Conservation (phyloP, 495 filamentous ascomycete genomes). For the Podospora anserina region DNA sequence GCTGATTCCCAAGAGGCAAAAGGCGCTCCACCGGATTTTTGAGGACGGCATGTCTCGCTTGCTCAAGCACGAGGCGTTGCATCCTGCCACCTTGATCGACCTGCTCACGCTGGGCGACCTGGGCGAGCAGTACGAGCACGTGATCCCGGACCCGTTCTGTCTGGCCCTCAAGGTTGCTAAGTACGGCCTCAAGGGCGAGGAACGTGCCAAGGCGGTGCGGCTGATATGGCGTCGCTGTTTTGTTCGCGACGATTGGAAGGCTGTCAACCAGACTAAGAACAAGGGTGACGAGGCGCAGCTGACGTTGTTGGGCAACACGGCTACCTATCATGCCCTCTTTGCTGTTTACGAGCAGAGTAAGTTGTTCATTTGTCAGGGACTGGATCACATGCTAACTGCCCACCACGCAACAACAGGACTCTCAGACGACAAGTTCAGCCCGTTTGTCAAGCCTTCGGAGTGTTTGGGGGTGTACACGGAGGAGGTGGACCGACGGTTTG, state of each 20-base stretch:
- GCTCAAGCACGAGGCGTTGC: slow-evolving; percentile 63
- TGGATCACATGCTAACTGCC: slow-evolving; percentile 16
- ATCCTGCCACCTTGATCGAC: slow-evolving; percentile 68
- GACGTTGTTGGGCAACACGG: slow-evolving; percentile 45
- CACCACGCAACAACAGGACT: slow-evolving; percentile 16
- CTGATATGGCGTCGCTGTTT: slow-evolving; percentile 83
- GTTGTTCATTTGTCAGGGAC: slow-evolving; percentile 20
- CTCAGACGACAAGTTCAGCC: slow-evolving; percentile 36
- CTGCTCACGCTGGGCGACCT: slow-evolving; percentile 69
- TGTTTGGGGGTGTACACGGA: slow-evolving; percentile 52
- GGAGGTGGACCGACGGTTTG: slow-evolving; percentile 53
- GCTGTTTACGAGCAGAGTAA: slow-evolving; percentile 44
- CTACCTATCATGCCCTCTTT: slow-evolving; percentile 50
- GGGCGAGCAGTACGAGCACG: slow-evolving; percentile 37
- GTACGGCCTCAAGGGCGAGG: slow-evolving; percentile 50
- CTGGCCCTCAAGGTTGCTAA: slow-evolving; percentile 66
- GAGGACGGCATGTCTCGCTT: slow-evolving; percentile 61
- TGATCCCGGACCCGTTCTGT: slow-evolving; percentile 58
- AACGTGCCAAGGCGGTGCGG: slow-evolving; percentile 56
- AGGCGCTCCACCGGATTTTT: slow-evolving; percentile 63
- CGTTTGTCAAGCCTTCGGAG: slow-evolving; percentile 47
- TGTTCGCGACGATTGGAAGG: slow-evolving; percentile 73
- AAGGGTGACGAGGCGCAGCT: slow-evolving; percentile 50
- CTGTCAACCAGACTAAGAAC: slow-evolving; percentile 53
- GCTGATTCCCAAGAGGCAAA: slow-evolving; percentile 54